phyloP scores from a whole-genome alignment of 345 rosid species.

The Reutealis trisperma region DNA sequence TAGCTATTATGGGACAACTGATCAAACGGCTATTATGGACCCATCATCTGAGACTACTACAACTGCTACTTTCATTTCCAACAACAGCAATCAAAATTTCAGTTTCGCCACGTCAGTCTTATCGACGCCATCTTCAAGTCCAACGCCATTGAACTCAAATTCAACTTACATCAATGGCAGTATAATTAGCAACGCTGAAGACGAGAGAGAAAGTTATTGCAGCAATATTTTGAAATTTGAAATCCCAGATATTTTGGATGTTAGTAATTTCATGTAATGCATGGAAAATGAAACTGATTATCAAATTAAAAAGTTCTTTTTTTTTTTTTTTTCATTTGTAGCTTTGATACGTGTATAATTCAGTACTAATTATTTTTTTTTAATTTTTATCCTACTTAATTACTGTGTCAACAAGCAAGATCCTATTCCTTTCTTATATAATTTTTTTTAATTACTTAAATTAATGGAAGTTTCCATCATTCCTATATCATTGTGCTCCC shows the following conservation, averaged over 20 bases:
- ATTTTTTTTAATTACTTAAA: too few relatives aligned
- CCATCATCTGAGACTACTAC: constrained; percentile 39
- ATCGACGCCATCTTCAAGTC: constrained; percentile 66
- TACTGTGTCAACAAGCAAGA: constrained; percentile 23
- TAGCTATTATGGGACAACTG: not conserved
- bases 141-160: constrained; percentile 59
- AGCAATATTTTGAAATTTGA: constrained; percentile 62
- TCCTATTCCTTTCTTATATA: not conserved
- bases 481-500: not conserved
- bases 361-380: constrained; percentile 15
- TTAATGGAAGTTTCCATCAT: constrained; percentile 25
- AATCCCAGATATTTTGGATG: constrained; percentile 59
- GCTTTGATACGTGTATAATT: constrained; percentile 20
- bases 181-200: constrained; percentile 51
- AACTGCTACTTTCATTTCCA: constrained; percentile 28
- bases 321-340: not conserved
- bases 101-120: constrained; percentile 49
- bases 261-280: constrained; percentile 52
- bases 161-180: constrained; percentile 49
- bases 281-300: not conserved
- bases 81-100: constrained; percentile 37
- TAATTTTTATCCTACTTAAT: constrained; percentile 6
- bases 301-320: not conserved
- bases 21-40: constrained; percentile 25
- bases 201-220: constrained; percentile 77